Percentiles rank a stretch among this genome's conserved stretches.
Conservation (phyloP, 2,329 filamentous ascomycete species). For the Cladophialophora chaetospira region DNA sequence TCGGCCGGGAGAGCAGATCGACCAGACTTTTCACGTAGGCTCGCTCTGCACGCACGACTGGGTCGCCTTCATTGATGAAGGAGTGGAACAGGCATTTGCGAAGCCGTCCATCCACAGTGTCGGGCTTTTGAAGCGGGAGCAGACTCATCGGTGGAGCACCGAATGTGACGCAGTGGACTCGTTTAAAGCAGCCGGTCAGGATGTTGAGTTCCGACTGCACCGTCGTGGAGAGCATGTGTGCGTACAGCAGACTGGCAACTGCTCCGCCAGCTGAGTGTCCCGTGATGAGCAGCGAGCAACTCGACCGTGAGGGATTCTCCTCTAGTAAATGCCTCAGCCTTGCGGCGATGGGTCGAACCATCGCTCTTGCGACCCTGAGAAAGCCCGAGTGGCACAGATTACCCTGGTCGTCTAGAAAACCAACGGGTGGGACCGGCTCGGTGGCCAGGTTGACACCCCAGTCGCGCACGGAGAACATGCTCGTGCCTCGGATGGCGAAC, state of each 20-base stretch:
- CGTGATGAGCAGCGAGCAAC: slow-evolving; percentile 75
- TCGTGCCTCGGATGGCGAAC: slow-evolving; percentile 77
- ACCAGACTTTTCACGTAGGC: slow-evolving; percentile 72
- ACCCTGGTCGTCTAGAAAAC: slow-evolving; percentile 74
- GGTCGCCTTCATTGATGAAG: slow-evolving; percentile 86
- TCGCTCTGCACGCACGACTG: slow-evolving; percentile 74
- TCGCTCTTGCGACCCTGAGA: slow-evolving; percentile 71
- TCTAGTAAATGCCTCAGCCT: slow-evolving; percentile 69
- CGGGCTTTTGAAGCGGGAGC: slow-evolving; percentile 65
- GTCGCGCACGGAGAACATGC: slow-evolving; percentile 70
- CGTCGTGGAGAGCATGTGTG: slow-evolving; percentile 70
- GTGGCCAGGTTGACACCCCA: slow-evolving; percentile 82
- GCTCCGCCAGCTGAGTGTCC: slow-evolving; percentile 86
- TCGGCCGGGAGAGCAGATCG: slow-evolving; percentile 67
- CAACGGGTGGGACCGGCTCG: slow-evolving; percentile 64
- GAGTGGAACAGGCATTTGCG: slow-evolving; percentile 73
- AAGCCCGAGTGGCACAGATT: slow-evolving; percentile 84
- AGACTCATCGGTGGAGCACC: slow-evolving; percentile 78
- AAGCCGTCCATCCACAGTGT: slow-evolving; percentile 42
- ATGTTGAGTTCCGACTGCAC: slow-evolving; percentile 68
- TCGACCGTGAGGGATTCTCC: slow-evolving; percentile 67
- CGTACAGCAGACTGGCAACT: slow-evolving; percentile 75
- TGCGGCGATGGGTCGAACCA: slow-evolving; percentile 71
- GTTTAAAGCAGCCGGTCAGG: slow-evolving; percentile 71
- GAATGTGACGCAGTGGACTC: slow-evolving; percentile 82